Percentiles rank a stretch among this genome's conserved stretches.
Conservation (phyloP, 2,329 filamentous ascomycete species). For the Nothophaeocryptopus gaeumannii region DNA sequence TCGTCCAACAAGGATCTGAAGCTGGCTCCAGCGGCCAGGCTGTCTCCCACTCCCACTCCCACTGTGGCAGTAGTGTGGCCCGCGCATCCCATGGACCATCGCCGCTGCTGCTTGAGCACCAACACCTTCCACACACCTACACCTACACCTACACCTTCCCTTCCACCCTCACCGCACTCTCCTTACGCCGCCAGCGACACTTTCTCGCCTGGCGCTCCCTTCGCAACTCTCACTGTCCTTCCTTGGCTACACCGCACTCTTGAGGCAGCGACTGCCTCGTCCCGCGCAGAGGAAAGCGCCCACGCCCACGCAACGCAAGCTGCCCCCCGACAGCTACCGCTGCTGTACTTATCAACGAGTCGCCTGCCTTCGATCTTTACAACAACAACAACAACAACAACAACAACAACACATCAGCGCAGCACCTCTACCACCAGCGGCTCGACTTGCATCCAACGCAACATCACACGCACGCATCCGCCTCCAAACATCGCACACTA, state of each 20-base stretch:
- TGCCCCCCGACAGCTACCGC: constrained; percentile 4
- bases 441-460: background rate
- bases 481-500: constrained; percentile 13
- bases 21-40: background rate
- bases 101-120: background rate
- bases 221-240: constrained; percentile 8
- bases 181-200: background rate
- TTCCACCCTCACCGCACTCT: background rate
- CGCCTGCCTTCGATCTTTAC: constrained; percentile 14
- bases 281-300: background rate
- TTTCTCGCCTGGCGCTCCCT: background rate
- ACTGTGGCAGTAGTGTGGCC: background rate
- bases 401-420: constrained; percentile 5
- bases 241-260: background rate
- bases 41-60: too few relatives aligned
- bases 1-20: background rate
- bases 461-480: constrained; percentile 13
- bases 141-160: background rate
- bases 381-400: constrained; percentile 3
- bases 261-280: constrained; percentile 5
- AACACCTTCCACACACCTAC: background rate
- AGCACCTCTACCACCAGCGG: background rate
- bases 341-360: constrained; percentile 5
- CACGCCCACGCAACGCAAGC: background rate
- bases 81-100: background rate